Percentiles rank a stretch among this genome's conserved stretches.
Conservation (phyloP, 2,329 filamentous ascomycete species). For the Aspergillus texensis region DNA sequence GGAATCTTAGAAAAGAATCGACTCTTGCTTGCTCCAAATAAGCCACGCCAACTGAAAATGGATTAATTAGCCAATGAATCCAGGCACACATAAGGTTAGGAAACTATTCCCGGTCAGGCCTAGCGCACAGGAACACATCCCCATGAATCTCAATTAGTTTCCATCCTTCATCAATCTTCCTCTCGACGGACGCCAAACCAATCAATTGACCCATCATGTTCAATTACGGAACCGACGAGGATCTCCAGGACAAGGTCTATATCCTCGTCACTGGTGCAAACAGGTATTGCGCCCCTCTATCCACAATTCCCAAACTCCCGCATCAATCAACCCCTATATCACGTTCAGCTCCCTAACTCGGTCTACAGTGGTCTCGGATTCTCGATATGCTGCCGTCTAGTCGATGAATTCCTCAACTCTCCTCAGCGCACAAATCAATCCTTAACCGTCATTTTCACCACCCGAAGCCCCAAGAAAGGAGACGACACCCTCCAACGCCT, state of each 20-base stretch:
- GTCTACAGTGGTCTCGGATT: conserved; percentile 77
- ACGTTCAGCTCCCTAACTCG: conserved; percentile 13
- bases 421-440: conserved; percentile 64
- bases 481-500: conserved; percentile 69
- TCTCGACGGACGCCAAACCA: background rate
- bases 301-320: background rate
- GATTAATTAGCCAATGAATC: background rate
- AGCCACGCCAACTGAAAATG: background rate
- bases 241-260: conserved; percentile 32
- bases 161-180: background rate
- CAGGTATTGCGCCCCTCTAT: conserved; percentile 60
- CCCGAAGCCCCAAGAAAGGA: conserved; percentile 74
- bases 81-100: background rate
- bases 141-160: background rate
- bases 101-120: background rate
- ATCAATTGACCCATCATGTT: conserved; percentile 18
- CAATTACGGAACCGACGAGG: conserved; percentile 8
- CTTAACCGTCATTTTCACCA: conserved; percentile 81
- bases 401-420: conserved; percentile 81
- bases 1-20: too few species aligned
- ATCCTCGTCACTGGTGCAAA: conserved; percentile 84
- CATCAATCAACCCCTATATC: background rate
- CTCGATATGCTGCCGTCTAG: conserved; percentile 78
- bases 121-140: background rate
- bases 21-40: too few species aligned